Evolutionary conservation across 805 yeast species (phyloP).

Genomic region (Sporopachydermia quercuum): DNA sequence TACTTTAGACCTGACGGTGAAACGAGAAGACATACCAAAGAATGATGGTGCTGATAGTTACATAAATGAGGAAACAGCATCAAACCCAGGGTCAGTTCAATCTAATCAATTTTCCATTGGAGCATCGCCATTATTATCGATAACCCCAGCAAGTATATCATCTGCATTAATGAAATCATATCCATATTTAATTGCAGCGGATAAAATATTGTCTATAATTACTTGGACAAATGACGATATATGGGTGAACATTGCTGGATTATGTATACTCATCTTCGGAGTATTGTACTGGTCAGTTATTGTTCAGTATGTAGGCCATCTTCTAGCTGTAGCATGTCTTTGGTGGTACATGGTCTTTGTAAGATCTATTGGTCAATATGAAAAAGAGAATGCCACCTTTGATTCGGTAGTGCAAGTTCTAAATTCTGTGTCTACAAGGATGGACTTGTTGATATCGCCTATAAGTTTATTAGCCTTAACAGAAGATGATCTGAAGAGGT

Average conservation of each 20-base stretch:
- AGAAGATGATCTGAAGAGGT: conserved; percentile 55
- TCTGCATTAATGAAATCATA: conserved; percentile 68
- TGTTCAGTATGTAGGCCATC: conserved; percentile 60
- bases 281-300: conserved; percentile 52
- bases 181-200: conserved; percentile 55
- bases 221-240: conserved; percentile 73
- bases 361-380: conserved; percentile 37
- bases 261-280: conserved; percentile 30
- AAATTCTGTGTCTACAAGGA: conserved; percentile 48
- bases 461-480: conserved; percentile 48
- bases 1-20: too few species aligned
- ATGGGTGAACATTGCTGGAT: conserved; percentile 45
- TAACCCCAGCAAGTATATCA: conserved; percentile 83
- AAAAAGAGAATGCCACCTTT: conserved; percentile 46
- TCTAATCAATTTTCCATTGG: background rate
- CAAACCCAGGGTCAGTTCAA: too few species aligned
- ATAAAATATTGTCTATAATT: conserved; percentile 41
- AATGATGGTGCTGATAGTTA: background rate
- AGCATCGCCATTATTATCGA: conserved; percentile 40
- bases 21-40: background rate
- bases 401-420: conserved; percentile 61
- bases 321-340: conserved; percentile 43
- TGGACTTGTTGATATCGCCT: conserved; percentile 57
- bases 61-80: background rate
- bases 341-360: conserved; percentile 47